These are phyloP conservation scores for Cladosporium velox DNA, from an alignment of 2,329 filamentous ascomycete genomes.

Conservation along the genomic window DNA sequence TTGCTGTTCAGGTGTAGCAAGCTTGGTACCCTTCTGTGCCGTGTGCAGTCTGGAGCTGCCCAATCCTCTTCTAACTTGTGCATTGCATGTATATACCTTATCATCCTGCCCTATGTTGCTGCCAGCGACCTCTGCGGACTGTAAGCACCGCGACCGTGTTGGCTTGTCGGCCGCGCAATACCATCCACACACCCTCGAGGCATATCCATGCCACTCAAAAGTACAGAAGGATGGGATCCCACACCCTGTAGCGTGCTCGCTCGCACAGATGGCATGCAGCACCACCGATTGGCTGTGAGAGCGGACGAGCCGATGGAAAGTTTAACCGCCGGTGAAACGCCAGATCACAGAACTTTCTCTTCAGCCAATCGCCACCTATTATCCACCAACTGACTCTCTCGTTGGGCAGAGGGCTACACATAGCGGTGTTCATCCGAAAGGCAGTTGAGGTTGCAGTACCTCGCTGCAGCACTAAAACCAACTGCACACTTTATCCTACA, in stretches of 20 bases:
- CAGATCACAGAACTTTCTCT: slow-evolving; percentile 1
- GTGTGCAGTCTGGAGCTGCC: not conserved
- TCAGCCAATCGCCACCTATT: slow-evolving; percentile 2
- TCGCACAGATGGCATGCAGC: not conserved
- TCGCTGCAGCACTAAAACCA: not conserved
- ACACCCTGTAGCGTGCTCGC: not conserved
- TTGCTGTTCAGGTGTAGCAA: not conserved
- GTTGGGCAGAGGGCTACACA: slow-evolving; percentile 11
- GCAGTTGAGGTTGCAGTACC: not conserved
- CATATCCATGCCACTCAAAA: not conserved
- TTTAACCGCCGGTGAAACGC: slow-evolving; percentile 7
- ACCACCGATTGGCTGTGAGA: not conserved
- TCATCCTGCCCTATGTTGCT: not conserved
- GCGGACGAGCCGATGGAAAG: not conserved
- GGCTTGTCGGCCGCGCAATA: not conserved
- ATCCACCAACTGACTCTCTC: not conserved
- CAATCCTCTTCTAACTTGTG: slow-evolving; percentile 5
- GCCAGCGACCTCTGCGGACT: not conserved
- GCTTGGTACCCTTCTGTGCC: not conserved
- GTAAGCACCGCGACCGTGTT: slow-evolving; percentile 3
- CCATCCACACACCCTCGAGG: not conserved
- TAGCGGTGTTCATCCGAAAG: not conserved
- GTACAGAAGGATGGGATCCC: not conserved
- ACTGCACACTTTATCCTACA: not conserved
- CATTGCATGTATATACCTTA: slow-evolving; percentile 2